A percentile compares a stretch with the other conserved stretches of the same genome.
phyloP scores from a whole-genome alignment of 2,329 filamentous ascomycete species.

The Amauroascus niger region DNA sequence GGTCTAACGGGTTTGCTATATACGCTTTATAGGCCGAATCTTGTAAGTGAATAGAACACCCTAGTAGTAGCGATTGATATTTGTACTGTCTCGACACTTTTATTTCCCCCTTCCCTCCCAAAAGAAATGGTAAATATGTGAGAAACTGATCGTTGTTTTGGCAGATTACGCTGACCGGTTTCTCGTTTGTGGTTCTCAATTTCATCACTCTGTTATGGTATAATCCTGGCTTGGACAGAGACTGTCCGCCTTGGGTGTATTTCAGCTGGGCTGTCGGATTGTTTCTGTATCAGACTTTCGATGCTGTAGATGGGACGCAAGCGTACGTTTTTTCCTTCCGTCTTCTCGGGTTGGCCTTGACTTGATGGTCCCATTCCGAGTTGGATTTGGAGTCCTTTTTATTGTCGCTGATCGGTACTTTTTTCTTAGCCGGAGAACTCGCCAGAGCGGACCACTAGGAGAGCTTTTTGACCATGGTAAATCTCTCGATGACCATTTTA shows the following conservation, averaged over 20 bases:
- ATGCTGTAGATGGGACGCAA: conserved; percentile 89
- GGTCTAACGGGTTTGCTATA: neutral
- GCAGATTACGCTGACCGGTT: conserved; percentile 82
- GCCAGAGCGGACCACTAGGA: conserved; percentile 83
- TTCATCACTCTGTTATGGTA: conserved; percentile 91
- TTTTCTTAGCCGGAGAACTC: conserved; percentile 61
- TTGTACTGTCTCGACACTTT: neutral
- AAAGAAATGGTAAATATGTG: neutral
- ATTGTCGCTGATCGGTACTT: conserved; percentile 8
- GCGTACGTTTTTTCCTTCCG: conserved; percentile 51
- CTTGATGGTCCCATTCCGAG: neutral
- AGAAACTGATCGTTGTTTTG: neutral
- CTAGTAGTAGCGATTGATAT: neutral
- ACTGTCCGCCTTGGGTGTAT: conserved; percentile 94
- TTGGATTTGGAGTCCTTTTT: conserved; percentile 4
- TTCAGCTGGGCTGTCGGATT: conserved; percentile 79
- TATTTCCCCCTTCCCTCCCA: neutral
- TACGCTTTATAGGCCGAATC: conserved; percentile 43
- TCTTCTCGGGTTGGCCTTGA: neutral
- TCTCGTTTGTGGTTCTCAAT: conserved; percentile 81
- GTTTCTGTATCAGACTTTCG: conserved; percentile 96
- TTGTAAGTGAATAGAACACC: conserved; percentile 28
- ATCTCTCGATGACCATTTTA: conserved; percentile 16
- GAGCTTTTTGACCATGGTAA: conserved; percentile 91
- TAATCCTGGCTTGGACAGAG: conserved; percentile 82